Base-by-base conservation (phyloP, 2,329 filamentous ascomycete species). In the Cryphonectria naterciae region DNA sequence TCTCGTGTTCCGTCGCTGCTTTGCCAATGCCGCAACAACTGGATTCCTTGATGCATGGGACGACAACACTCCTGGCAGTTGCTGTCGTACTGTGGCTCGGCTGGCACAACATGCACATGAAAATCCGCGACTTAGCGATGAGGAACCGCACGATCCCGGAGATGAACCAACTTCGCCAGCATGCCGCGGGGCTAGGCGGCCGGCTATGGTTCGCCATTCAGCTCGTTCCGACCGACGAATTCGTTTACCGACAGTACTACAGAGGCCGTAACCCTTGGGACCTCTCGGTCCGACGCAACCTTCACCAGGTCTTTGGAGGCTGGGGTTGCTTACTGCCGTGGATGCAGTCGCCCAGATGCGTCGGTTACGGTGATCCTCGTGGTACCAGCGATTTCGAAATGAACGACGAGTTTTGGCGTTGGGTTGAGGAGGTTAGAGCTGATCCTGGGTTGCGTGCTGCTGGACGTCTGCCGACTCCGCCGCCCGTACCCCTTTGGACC, bases 311-410 rank as follows among this genome's bases (percentile, higher is more conserved):
- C 4, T 70, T 70, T 70, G 65, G 69, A 62, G 58, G 69, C 69
- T 70, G 65, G 69, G 58, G 35, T 70, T 64, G 43, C 69, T 68
- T 70, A 65, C 65, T 70, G 69, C 69, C 65, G 65, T 70, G 69
- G 69, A 67, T 43, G 52, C 69, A 61, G 65, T 65, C 69, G 54
- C 69, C 37, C 25, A 32, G 69, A 43, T 58, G 67, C 39, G 43
- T 39, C 25, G 43, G 58, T 62, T 64, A 70, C 65, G 58, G 64
- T 60, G 22, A 10, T n/a, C 41, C 63, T 28, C 15, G 37, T 56
- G 39, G 58, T 70, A 56, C 39, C 54, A 60, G 56, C 65, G 69
- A 70, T 25, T 68, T 70, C 25, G 69, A 70, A 43, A 70, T 70
- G 65, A 60, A 61, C 28, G 65, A 65, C 58, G 49, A 39, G 3